Conservation (phyloP, 257 asterid species). For the Phtheirospermum japonicum region DNA sequence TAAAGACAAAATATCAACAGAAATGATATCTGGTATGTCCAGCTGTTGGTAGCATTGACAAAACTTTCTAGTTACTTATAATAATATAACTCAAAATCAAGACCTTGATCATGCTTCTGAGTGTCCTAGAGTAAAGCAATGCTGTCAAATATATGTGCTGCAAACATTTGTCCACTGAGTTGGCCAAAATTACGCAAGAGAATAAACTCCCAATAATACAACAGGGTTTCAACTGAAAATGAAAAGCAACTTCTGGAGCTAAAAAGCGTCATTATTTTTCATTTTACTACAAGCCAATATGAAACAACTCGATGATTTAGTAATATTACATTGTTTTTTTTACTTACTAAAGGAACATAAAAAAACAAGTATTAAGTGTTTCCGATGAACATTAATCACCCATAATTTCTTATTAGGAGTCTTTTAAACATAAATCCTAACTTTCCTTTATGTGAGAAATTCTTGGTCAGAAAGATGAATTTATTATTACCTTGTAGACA, state of each 20-base stretch:
- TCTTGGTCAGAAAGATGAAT: neutral
- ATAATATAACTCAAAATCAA: constrained; percentile 15
- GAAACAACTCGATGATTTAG: neutral
- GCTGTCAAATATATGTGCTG: neutral
- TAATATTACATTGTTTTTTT: neutral
- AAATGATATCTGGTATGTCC: too few relatives aligned
- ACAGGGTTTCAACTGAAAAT: neutral
- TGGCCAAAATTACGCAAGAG: constrained; percentile 5
- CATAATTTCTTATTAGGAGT: constrained; percentile 8
- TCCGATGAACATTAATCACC: neutral
- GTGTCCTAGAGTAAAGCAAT: neutral
- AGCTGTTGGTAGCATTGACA: neutral
- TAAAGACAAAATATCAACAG: neutral
- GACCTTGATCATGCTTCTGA: neutral
- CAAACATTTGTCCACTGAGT: constrained; percentile 5
- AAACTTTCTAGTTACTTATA: neutral
- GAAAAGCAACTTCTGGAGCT: constrained; percentile 7
- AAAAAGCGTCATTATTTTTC: neutral
- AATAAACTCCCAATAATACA: neutral
- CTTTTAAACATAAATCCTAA: neutral
- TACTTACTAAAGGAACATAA: neutral
- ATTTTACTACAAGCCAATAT: neutral
- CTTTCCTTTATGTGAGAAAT: neutral
- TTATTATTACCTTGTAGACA: neutral
- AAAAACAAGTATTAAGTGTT: neutral